Evolutionary conservation across 306 rosid genomes (phyloP).

Genomic region (Gastrolobium bilobum): DNA sequence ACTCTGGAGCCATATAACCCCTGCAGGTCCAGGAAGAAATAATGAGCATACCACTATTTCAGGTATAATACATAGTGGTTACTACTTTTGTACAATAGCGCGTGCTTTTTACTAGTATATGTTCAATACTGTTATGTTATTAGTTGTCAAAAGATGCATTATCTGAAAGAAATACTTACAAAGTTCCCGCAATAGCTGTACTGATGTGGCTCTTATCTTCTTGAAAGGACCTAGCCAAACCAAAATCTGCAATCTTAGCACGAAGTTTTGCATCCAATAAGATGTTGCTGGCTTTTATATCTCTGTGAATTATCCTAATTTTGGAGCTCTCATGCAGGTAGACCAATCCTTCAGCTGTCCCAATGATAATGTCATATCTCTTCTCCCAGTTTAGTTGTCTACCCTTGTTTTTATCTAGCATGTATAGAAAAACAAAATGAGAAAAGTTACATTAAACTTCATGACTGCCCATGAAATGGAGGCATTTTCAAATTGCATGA

Average conservation of each 20-base stretch:
- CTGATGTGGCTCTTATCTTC: conserved; percentile 85
- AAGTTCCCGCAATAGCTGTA: conserved; percentile 88
- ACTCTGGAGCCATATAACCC: conserved; percentile 92
- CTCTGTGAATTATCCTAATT: conserved; percentile 77
- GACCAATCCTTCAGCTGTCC: conserved; percentile 85
- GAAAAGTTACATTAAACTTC: background rate
- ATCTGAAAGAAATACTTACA: conserved; percentile 54
- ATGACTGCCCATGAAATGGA: background rate
- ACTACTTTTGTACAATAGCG: background rate
- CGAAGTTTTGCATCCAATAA: conserved; percentile 71
- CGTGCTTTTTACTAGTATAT: background rate
- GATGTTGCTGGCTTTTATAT: conserved; percentile 84
- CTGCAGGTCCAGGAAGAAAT: conserved; percentile 45
- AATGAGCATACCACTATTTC: background rate
- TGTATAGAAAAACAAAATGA: background rate
- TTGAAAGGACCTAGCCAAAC: conserved; percentile 81
- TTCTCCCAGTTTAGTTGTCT: conserved; percentile 74
- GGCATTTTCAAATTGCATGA: background rate
- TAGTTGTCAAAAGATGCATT: background rate
- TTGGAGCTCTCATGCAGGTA: conserved; percentile 76
- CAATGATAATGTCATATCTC: conserved; percentile 64
- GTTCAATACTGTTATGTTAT: background rate
- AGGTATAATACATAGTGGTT: background rate
- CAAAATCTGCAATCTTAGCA: conserved; percentile 88
- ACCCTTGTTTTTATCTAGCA: conserved; percentile 61